Base-by-base conservation (phyloP, 2,329 filamentous ascomycete genomes). In the Aspergillus arachidicola region DNA sequence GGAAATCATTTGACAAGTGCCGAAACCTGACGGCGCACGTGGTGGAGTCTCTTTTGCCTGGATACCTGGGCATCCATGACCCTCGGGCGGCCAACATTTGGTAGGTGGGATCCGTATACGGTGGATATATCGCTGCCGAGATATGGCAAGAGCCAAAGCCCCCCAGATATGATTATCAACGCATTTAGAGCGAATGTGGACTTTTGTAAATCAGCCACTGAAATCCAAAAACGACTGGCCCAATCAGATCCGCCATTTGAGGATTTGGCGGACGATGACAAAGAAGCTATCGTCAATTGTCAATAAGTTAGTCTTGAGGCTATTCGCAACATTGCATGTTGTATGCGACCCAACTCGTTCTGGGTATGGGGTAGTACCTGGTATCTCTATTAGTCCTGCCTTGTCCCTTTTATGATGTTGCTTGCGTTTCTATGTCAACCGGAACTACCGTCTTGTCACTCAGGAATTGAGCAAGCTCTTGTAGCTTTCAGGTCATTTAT, bases 321-420 rank as follows among this genome's bases (percentile, higher is more conserved):
- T 28, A 64, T 64, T 30, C 45, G 54, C 11, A 56, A 54, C 5
- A 64, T 64, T 28, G 55, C 46, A 14, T 38, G 53, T 4, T 48
- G 38, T 32, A 46, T 46, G 48, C 54, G 58, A 6, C 62, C 62
- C 54, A 60, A 61, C 50, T 45, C 45, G 10, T 55, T 50, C 1
- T 56, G 57, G 46, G 62, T 60, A 12, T 64, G 62, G 62, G 60
- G 60, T 48, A 36, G 53, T 23, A 50, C 58, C 10, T 64, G 62
- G 62, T 64, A 61, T 56, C 58, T 64, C n/a, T 64, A 54, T 41
- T 58, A 61, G 43, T 55, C 62, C 12, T 64, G 62, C 21, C 60
- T 64, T 54, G 62, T 61, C 4, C 62, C 58, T 7, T 48, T 61
- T 11, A 38, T 64, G 6, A 26, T 14, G 21, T 26, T 46, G 21